Evolutionary conservation across 2,329 filamentous ascomycete species (phyloP), one percentile per base, ranked within the genome.

Genomic region (Phoma sp.): DNA sequence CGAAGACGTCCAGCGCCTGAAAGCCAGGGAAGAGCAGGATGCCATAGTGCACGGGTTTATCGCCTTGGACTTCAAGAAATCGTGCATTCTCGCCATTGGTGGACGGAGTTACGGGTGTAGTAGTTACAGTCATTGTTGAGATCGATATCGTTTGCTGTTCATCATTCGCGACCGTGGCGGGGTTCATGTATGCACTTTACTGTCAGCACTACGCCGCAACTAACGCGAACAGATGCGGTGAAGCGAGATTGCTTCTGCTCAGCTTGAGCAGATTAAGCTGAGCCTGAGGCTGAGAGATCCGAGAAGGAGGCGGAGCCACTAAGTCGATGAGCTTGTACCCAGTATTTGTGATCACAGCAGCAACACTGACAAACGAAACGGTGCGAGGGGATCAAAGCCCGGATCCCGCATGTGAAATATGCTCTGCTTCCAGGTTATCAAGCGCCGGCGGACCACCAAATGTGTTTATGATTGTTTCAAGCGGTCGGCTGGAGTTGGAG

Each of bases 1-100:
- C 80, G 30, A 69, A 73, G 29, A 72, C 65, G 46, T 75, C 68
- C 47, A 69, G 72, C 37, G 66, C 65, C 41, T 68, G 62, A 27
- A 67, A 64, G n/a, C 57, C 59, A 4, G 57, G 58, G 39, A 67
- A 68, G 14, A 67, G 53, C 1, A 67, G 37, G 5, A 67, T 55
- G 25, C 62, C 59, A 59, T 65, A 68, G 32, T 67, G 61, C 2
- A 65, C 37, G 2, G 64, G 48, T 22, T 41, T 59, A 8, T 57
- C 39, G 22, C 52, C 44, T n/a, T 57, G 36, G 37, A 48, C 51
- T 3, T 65, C 51, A 35, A 60, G 60, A 2, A 57, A 53, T 6
- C 48, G 53, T 25, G 9, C 27, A 13, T 52, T 45, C 35, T 24
- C 18, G 57, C 5, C 30, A 46, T 29, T 33, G 13, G 36, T 14